These are phyloP conservation scores for Lactarius vividus DNA, from an alignment of 768 basidiomycete species.

Conservation along the genomic window DNA sequence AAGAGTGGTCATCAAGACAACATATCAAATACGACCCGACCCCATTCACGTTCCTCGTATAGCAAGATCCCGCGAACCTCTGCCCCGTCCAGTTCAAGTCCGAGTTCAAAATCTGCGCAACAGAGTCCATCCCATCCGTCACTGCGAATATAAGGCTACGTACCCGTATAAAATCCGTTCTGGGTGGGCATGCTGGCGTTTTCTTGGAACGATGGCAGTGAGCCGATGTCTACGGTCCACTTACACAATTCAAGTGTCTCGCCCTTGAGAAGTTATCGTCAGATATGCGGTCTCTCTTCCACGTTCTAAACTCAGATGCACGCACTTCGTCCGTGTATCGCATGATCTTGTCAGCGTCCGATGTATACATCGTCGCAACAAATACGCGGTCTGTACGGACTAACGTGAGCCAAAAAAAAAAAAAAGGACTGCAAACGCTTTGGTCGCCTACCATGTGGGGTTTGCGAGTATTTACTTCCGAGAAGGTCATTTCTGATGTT, in stretches of 20 bases:
- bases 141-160: constrained; percentile 25
- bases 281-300: constrained; percentile 1
- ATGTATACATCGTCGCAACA: constrained; percentile 79
- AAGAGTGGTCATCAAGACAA: constrained; percentile 34
- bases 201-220: constrained; percentile 74
- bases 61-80: constrained; percentile 81
- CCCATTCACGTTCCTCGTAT: constrained; percentile 77
- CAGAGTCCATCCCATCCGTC: neutral
- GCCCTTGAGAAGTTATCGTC: constrained; percentile 40
- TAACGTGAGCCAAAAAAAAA: constrained; percentile 6
- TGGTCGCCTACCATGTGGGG: constrained; percentile 42
- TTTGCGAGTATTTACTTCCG: constrained; percentile 69
- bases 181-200: constrained; percentile 55
- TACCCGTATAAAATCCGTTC: constrained; percentile 79
- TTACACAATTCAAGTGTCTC: constrained; percentile 73
- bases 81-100: constrained; percentile 79
- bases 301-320: neutral
- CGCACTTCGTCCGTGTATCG: constrained; percentile 77
- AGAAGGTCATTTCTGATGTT: constrained; percentile 6
- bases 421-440: constrained; percentile 15
- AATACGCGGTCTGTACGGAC: constrained; percentile 62
- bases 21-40: constrained; percentile 64
- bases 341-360: constrained; percentile 71
- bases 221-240: constrained; percentile 83
- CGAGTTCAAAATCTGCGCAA: constrained; percentile 73